These are phyloP conservation scores for Panellus pusillus DNA, from an alignment of 768 basidiomycete species.

Conservation along the genomic window DNA sequence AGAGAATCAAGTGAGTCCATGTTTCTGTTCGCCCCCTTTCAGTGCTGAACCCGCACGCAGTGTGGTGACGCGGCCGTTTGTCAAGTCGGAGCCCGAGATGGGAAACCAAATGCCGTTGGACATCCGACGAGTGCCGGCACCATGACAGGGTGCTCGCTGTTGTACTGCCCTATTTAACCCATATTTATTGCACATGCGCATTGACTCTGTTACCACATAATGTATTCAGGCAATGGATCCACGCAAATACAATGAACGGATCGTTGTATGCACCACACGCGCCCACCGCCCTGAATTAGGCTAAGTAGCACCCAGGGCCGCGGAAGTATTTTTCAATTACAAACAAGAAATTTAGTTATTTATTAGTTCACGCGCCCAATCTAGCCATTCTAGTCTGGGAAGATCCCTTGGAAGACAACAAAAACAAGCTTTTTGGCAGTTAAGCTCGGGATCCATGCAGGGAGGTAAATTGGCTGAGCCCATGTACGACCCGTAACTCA, in stretches of 20 bases:
- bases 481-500: no score
- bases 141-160: not conserved
- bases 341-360: conserved; percentile 3
- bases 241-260: not conserved
- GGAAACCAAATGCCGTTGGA: conserved; percentile 65
- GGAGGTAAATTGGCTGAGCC: no score
- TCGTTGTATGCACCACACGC: not conserved
- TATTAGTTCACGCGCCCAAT: conserved; percentile 22
- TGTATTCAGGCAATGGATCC: not conserved
- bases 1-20: conserved; percentile 58
- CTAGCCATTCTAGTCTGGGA: conserved; percentile 26
- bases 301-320: not conserved
- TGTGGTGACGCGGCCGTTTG: conserved; percentile 57
- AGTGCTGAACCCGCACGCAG: conserved; percentile 25
- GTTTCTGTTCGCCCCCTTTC: conserved; percentile 15
- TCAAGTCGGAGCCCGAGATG: conserved; percentile 50
- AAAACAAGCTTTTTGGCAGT: conserved; percentile 20
- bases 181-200: conserved; percentile 9
- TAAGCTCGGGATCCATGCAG: conserved; percentile 6
- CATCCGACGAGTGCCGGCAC: conserved; percentile 32
- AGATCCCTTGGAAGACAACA: conserved; percentile 11
- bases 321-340: conserved; percentile 16
- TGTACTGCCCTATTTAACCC: conserved; percentile 14
- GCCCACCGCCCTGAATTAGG: conserved; percentile 1
- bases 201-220: not conserved